phyloP scores from a whole-genome alignment of 1,284 basidiomycete genomes.

The Moniliophthora roreri region DNA sequence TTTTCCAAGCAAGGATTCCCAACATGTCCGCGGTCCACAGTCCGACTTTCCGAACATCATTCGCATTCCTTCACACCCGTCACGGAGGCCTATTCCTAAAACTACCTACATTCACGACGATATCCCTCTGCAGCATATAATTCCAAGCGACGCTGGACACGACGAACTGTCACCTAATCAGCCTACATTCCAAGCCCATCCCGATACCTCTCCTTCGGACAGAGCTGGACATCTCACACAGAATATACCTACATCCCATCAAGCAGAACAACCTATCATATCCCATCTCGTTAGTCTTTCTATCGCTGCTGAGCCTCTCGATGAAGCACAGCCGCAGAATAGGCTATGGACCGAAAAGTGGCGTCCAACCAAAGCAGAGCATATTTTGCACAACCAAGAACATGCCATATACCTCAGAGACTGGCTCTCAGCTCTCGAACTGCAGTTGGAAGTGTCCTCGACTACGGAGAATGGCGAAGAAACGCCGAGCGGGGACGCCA shows the following conservation, averaged over 20 bases:
- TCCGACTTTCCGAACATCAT: slow-evolving; percentile 21
- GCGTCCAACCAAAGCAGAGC: slow-evolving; percentile 68
- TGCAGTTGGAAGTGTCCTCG: slow-evolving; percentile 46
- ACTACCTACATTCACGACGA: background rate
- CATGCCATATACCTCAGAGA: slow-evolving; percentile 76
- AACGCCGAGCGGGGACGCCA: slow-evolving; percentile 9
- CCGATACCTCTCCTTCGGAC: slow-evolving; percentile 26
- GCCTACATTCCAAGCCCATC: background rate
- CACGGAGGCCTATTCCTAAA: background rate
- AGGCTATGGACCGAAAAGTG: slow-evolving; percentile 79
- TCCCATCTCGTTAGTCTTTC: slow-evolving; percentile 35
- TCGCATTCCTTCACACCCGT: slow-evolving; percentile 19
- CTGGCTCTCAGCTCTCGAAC: slow-evolving; percentile 75
- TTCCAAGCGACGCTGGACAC: background rate
- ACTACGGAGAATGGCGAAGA: background rate
- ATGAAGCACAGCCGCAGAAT: slow-evolving; percentile 27
- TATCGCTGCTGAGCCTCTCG: slow-evolving; percentile 16
- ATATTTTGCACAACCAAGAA: slow-evolving; percentile 82
- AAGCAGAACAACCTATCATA: slow-evolving; percentile 57
- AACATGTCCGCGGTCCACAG: slow-evolving; percentile 65
- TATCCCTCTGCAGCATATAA: slow-evolving; percentile 1
- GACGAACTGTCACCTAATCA: background rate
- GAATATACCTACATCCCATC: slow-evolving; percentile 19
- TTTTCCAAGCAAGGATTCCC: slow-evolving; percentile 51
- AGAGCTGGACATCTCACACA: slow-evolving; percentile 19